phyloP scores from a whole-genome alignment of 371 early-diverging fungal genomes.

The Zancudomyces culisetae region DNA sequence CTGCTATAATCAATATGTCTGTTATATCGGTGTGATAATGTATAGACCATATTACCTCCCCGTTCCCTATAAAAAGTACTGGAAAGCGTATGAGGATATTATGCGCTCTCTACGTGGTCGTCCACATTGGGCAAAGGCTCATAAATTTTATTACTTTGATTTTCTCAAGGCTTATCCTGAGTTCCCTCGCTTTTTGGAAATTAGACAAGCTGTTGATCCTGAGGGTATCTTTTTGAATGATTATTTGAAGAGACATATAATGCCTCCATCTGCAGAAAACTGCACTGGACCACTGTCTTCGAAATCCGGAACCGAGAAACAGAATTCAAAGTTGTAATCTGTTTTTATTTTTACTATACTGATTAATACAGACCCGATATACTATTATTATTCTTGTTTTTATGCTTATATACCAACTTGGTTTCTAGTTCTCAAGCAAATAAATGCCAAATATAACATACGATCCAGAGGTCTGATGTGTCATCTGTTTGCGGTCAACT shows the following conservation, averaged over 20 bases:
- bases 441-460: no score
- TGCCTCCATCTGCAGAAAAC: conserved; percentile 11
- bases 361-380: no score
- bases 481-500: no score
- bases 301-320: not conserved
- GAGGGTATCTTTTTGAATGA: conserved; percentile 50
- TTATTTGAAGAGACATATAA: conserved; percentile 45
- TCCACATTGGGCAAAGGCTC: conserved; percentile 78
- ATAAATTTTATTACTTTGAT: conserved; percentile 33
- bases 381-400: not conserved
- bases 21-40: conserved; percentile 73
- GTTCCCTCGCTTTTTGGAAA: conserved; percentile 33
- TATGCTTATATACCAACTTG: no score
- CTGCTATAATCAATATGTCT: conserved; percentile 40
- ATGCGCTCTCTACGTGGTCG: conserved; percentile 51
- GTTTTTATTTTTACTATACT: no score
- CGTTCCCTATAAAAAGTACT: conserved; percentile 54
- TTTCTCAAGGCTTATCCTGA: conserved; percentile 41
- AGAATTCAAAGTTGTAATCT: no score
- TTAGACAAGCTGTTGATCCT: conserved; percentile 49
- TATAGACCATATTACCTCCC: conserved; percentile 58
- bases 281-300: not conserved
- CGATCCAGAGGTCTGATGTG: no score
- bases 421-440: no score
- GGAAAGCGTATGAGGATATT: conserved; percentile 54